Percentiles rank a stretch among this genome's conserved stretches.
phyloP scores from a whole-genome alignment of 2,329 filamentous ascomycete species.

The Curvularia sp. region DNA sequence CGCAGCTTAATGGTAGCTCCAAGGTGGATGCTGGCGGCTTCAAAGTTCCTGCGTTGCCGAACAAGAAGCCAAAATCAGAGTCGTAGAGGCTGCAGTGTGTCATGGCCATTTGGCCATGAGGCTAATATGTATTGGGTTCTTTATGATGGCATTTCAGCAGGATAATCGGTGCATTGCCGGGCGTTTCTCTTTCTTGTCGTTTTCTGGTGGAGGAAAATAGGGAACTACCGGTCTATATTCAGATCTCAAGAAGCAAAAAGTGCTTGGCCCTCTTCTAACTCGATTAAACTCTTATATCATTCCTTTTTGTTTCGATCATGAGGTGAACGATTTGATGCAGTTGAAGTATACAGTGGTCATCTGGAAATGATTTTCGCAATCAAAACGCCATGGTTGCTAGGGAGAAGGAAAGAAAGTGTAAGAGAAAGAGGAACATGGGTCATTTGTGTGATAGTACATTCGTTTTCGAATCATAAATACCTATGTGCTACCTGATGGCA shows the following conservation, averaged over 20 bases:
- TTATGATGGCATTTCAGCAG: neutral
- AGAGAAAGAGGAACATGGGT: too few relatives aligned
- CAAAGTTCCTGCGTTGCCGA: conserved; percentile 80
- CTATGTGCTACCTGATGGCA: too few relatives aligned
- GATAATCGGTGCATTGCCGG: neutral
- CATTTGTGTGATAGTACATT: too few relatives aligned
- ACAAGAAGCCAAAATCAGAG: conserved; percentile 66
- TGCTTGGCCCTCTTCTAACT: neutral
- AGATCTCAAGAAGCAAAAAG: neutral
- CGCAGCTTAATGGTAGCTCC: conserved; percentile 69
- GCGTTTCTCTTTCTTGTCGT: neutral
- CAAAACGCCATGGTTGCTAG: too few relatives aligned
- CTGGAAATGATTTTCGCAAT: too few relatives aligned
- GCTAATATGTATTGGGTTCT: neutral
- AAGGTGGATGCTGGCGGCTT: conserved; percentile 71
- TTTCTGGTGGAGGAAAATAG: neutral
- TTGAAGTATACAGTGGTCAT: too few relatives aligned
- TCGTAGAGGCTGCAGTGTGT: neutral
- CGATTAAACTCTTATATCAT: neutral
- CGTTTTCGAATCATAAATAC: too few relatives aligned
- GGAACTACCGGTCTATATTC: neutral
- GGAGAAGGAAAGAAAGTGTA: too few relatives aligned
- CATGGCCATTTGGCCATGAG: neutral
- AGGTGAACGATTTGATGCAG: neutral
- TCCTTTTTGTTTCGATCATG: neutral